Conservation (phyloP, 352 stramenopile species). For the Pilasporangium apinafurcum region DNA sequence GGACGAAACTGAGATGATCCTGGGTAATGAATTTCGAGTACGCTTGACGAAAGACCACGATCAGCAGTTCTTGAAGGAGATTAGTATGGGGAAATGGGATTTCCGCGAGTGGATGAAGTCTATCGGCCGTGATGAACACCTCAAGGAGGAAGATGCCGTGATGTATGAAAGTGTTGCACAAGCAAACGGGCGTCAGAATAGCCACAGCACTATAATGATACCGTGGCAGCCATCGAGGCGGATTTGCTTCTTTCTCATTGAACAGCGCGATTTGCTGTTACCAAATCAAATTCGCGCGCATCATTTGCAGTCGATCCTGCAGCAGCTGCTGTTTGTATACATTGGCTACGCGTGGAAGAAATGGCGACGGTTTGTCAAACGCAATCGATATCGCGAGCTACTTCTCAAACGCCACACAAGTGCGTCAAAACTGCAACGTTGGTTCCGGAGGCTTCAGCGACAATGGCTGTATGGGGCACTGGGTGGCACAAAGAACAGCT, state of each 20-base stretch:
- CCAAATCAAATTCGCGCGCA: slow-evolving; percentile 24
- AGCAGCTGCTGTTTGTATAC: slow-evolving; percentile 59
- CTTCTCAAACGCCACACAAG: slow-evolving; percentile 11
- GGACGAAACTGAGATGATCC: slow-evolving; percentile 25
- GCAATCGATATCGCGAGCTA: slow-evolving; percentile 26
- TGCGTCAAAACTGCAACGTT: slow-evolving; percentile 29
- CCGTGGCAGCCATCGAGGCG: slow-evolving; percentile 34
- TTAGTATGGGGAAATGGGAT: slow-evolving; percentile 31
- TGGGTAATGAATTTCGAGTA: slow-evolving; percentile 33
- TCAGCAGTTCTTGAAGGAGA: slow-evolving; percentile 20
- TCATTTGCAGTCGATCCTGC: slow-evolving; percentile 37
- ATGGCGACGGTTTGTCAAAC: slow-evolving; percentile 36
- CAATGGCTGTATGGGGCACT: slow-evolving; percentile 1
- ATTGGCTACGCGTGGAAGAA: slow-evolving; percentile 51
- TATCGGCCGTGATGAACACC: slow-evolving; percentile 27
- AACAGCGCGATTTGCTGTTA: slow-evolving; percentile 31
- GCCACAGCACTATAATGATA: slow-evolving; percentile 1
- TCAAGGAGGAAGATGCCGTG: slow-evolving; percentile 43
- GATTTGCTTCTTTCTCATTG: slow-evolving; percentile 47
- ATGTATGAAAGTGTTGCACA: slow-evolving; percentile 5
- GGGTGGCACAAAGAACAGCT: slow-evolving; percentile 6
- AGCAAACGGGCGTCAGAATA: background rate
- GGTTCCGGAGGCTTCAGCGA: slow-evolving; percentile 21
- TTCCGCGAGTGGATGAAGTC: slow-evolving; percentile 33
- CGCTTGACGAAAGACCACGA: slow-evolving; percentile 34